A percentile compares a stretch with the other conserved stretches of the same genome.
Conservation (phyloP, 1,284 basidiomycete genomes). For the Nidula niveotomentosa region DNA sequence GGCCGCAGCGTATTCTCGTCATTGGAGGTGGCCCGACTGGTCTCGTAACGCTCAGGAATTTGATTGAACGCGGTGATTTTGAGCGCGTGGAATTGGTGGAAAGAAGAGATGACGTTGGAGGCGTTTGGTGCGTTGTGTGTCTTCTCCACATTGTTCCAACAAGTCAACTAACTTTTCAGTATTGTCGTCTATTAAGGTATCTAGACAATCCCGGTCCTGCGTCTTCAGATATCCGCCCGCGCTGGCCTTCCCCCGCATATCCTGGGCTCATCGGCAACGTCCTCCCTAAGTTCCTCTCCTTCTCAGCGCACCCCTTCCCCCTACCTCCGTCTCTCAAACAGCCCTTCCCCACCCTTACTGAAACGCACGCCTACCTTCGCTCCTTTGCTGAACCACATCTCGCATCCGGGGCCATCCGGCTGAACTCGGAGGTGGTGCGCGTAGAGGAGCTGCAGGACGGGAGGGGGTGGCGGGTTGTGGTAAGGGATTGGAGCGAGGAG, state of each 20-base stretch:
- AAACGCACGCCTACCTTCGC: conserved; percentile 40
- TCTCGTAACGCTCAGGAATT: conserved; percentile 42
- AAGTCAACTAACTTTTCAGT: not conserved
- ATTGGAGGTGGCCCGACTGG: conserved; percentile 46
- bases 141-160: not conserved
- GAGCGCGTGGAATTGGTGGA: conserved; percentile 41
- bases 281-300: conserved; percentile 43
- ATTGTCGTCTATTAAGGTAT: conserved; percentile 19
- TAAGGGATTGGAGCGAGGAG: conserved; percentile 33
- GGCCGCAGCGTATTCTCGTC: conserved; percentile 31
- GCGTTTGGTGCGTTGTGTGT: conserved; percentile 36
- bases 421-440: conserved; percentile 35
- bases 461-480: conserved; percentile 36
- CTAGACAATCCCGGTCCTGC: conserved; percentile 16
- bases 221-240: conserved; percentile 9
- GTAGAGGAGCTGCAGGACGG: conserved; percentile 30
- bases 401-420: conserved; percentile 30
- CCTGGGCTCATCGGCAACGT: conserved; percentile 47
- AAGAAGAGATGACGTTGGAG: conserved; percentile 43
- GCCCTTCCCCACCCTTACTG: conserved; percentile 41
- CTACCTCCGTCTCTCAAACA: conserved; percentile 26
- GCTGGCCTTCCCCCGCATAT: conserved; percentile 46
- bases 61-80: conserved; percentile 34
- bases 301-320: conserved; percentile 26
- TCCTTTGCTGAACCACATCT: conserved; percentile 34